phyloP scores from a whole-genome alignment of 1,284 basidiomycete species.

The Pseudozyma hubeiensis region DNA sequence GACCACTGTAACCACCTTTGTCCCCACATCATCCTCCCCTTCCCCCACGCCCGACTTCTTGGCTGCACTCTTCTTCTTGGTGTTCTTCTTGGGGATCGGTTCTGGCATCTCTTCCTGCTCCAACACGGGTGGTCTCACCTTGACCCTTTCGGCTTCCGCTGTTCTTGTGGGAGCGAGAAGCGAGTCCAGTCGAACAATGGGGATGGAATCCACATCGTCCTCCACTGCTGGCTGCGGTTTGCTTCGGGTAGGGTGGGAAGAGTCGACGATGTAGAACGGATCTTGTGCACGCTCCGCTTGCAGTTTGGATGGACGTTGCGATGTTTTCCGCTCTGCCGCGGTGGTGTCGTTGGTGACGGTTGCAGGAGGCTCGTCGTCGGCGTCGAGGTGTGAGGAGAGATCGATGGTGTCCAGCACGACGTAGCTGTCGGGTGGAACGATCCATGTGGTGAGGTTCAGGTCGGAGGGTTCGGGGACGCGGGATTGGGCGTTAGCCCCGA shows the following conservation, averaged over 20 bases:
- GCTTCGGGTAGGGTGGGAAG: background rate
- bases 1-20: conserved; percentile 29
- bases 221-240: background rate
- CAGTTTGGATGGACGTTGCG: conserved; percentile 6
- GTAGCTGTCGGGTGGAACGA: conserved; percentile 73
- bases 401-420: conserved; percentile 30
- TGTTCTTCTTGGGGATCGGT: background rate
- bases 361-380: conserved; percentile 1
- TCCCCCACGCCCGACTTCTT: background rate
- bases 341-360: background rate
- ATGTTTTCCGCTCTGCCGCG: background rate
- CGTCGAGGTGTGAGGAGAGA: conserved; percentile 6
- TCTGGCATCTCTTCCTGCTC: conserved; percentile 53
- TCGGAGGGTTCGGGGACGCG: conserved; percentile 83
- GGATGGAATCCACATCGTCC: conserved; percentile 57
- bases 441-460: conserved; percentile 85
- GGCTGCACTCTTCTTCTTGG: conserved; percentile 13
- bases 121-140: conserved; percentile 21
- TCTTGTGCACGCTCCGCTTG: conserved; percentile 25
- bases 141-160: background rate
- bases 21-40: background rate
- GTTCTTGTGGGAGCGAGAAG: background rate
- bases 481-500: conserved; percentile 82
- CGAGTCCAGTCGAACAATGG: conserved; percentile 58
- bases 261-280: conserved; percentile 51